Base-by-base conservation (phyloP, 352 stramenopile species). In the Thalassiosira exigua region DNA sequence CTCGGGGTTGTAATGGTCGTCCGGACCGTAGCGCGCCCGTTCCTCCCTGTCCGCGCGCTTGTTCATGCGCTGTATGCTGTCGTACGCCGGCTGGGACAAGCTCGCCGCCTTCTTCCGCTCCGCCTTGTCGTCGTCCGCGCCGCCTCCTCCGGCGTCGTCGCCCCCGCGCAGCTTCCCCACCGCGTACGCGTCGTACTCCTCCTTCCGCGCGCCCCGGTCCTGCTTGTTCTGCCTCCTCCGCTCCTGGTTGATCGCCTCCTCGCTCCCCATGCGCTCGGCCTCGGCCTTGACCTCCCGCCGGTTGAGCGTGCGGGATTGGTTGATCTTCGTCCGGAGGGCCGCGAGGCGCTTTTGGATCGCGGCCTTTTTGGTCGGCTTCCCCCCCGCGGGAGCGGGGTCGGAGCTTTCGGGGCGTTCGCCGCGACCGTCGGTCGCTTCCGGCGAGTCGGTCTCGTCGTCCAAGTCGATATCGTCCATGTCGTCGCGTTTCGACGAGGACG, bases 271-370 rank as follows among this genome's bases (percentile, higher is more conserved):
- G n/a, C 85, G 65, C 66, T 91, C 80, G 50, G 86, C 86, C 59
- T 93, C 85, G 11, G 60, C 62, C 32, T 88, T 50, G 33, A 91
- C 84, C 72, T 91, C 88, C 24, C 85, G 72, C 64, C 83, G 81
- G 69, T 92, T 93, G 5, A 94, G 69, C 60, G 82, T 80, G 4
- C 87, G 81, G 12, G 87, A 91, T 79, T 94, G 86, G 70, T 94
- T 94, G 56, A 93, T 93, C 78, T 92, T 93, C 26, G 84, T 71
- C 53, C 90, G 87, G 17, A 94, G 70, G 48, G 82, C 80, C 14
- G 79, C 75, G 27, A 92, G 75, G 4, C 89, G 79, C 66, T 81
- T 72, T 69, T 86, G 71, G 29, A 93, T 46, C n/a, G 69, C 62
- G 57, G 75, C 76, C 51, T 78, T 82, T 71, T 88, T 91, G 33